Evolutionary conservation across 257 asterid genomes (phyloP).

Genomic region (Fraxinus anomala): DNA sequence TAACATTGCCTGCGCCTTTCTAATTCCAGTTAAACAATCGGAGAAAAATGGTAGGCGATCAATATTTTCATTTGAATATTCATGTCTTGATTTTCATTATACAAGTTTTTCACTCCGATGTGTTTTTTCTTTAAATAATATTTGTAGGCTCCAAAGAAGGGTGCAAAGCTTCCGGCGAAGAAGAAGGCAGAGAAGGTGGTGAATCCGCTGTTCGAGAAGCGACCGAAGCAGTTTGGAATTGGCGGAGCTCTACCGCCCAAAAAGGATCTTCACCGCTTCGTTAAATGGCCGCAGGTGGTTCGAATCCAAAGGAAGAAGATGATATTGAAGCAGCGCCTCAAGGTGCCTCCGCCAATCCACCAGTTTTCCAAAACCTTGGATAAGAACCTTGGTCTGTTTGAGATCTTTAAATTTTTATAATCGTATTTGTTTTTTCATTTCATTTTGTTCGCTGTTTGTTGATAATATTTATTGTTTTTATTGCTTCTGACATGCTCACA

Average conservation of each 20-base stretch:
- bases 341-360: slow-evolving; percentile 5
- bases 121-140: neutral
- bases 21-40: neutral
- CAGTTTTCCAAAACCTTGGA: slow-evolving; percentile 9
- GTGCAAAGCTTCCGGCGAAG: slow-evolving; percentile 1
- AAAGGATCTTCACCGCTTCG: slow-evolving; percentile 6
- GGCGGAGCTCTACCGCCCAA: slow-evolving; percentile 15
- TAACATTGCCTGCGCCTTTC: neutral
- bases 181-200: slow-evolving; percentile 7
- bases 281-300: slow-evolving; percentile 11
- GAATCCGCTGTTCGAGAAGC: slow-evolving; percentile 14
- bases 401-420: neutral
- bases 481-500: neutral
- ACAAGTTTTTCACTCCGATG: neutral
- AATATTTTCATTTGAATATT: neutral
- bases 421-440: neutral
- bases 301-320: slow-evolving; percentile 4
- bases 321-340: slow-evolving; percentile 13
- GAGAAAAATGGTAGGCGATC: neutral
- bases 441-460: neutral
- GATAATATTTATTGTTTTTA: neutral
- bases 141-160: slow-evolving; percentile 16
- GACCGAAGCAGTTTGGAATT: slow-evolving; percentile 17
- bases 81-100: neutral
- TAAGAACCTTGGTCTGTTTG: slow-evolving; percentile 4